Percentiles rank a stretch among this genome's conserved stretches.
phyloP scores from a whole-genome alignment of 805 yeast genomes.

The Maudiozyma bulderi region DNA sequence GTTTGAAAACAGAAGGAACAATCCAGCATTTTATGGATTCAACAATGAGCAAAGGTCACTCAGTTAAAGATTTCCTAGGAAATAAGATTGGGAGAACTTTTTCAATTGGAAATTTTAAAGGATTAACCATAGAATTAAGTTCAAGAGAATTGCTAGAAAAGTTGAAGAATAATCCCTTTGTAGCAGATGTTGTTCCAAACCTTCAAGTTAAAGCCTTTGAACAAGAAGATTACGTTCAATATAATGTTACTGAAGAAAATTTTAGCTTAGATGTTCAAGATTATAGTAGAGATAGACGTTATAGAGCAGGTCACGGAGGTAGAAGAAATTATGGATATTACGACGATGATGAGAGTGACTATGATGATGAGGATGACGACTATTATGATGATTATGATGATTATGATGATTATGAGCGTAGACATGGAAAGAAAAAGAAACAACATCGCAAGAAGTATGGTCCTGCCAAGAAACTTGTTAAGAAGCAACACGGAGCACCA shows the following conservation, averaged over 20 bases:
- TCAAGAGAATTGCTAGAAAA: conserved; percentile 36
- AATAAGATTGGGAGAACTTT: conserved; percentile 41
- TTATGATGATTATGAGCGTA: neutral
- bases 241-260: neutral
- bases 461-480: conserved; percentile 12
- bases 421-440: conserved; percentile 23
- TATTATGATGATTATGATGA: neutral
- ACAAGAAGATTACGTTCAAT: conserved; percentile 8
- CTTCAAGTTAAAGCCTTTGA: conserved; percentile 48
- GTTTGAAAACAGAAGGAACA: conserved; percentile 41
- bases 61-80: conserved; percentile 36
- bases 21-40: conserved; percentile 39
- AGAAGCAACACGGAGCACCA: conserved; percentile 42
- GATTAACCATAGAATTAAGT: conserved; percentile 56
- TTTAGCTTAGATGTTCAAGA: neutral
- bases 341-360: conserved; percentile 4
- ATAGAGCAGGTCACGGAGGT: neutral
- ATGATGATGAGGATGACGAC: conserved; percentile 7
- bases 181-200: conserved; percentile 64
- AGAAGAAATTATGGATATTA: conserved; percentile 2
- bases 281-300: neutral
- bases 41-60: conserved; percentile 28
- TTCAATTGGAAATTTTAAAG: conserved; percentile 63
- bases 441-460: conserved; percentile 58
- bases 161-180: conserved; percentile 48